Evolutionary conservation across 768 basidiomycete species (phyloP).

Genomic region (Boletus subcaerulescens): DNA sequence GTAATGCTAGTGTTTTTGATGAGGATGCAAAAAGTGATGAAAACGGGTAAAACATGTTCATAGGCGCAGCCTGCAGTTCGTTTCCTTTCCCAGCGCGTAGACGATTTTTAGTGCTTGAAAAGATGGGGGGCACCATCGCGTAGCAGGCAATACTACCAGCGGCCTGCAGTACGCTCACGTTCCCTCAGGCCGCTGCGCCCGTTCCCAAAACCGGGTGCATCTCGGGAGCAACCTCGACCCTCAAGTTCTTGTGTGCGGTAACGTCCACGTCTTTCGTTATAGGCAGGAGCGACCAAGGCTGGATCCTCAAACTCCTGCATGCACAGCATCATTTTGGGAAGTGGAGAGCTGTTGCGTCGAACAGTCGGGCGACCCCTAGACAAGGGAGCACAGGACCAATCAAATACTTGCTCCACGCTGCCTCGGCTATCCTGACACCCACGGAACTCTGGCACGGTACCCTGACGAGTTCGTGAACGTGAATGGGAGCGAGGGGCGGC

Average conservation of each 20-base stretch:
- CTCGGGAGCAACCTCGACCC: slow-evolving; percentile 36
- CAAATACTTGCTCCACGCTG: slow-evolving; percentile 44
- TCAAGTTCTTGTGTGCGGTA: slow-evolving; percentile 53
- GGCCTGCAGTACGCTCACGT: slow-evolving; percentile 34
- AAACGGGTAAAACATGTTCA: slow-evolving; percentile 12
- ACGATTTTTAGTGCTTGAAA: slow-evolving; percentile 13
- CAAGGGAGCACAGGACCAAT: slow-evolving; percentile 44
- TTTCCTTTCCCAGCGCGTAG: slow-evolving; percentile 11
- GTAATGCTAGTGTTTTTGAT: slow-evolving; percentile 27
- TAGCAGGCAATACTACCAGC: slow-evolving; percentile 20
- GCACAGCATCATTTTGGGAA: slow-evolving; percentile 45
- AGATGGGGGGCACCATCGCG: not conserved
- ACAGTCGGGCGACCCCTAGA: slow-evolving; percentile 43
- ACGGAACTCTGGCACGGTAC: slow-evolving; percentile 8
- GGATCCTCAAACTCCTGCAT: slow-evolving; percentile 34
- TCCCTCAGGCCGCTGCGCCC: slow-evolving; percentile 63
- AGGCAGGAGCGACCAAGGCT: slow-evolving; percentile 22
- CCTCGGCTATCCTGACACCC: slow-evolving; percentile 26
- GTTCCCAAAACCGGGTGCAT: slow-evolving; percentile 59
- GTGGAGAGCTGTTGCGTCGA: slow-evolving; percentile 59
- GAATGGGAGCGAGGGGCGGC: slow-evolving; percentile 43
- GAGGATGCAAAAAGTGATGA: slow-evolving; percentile 20
- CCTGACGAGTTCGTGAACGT: slow-evolving; percentile 35
- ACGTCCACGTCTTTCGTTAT: slow-evolving; percentile 48
- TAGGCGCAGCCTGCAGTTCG: slow-evolving; percentile 25